These are phyloP conservation scores for Monilinia aucupariae DNA, from an alignment of 2,329 filamentous ascomycete genomes.

Conservation along the genomic window DNA sequence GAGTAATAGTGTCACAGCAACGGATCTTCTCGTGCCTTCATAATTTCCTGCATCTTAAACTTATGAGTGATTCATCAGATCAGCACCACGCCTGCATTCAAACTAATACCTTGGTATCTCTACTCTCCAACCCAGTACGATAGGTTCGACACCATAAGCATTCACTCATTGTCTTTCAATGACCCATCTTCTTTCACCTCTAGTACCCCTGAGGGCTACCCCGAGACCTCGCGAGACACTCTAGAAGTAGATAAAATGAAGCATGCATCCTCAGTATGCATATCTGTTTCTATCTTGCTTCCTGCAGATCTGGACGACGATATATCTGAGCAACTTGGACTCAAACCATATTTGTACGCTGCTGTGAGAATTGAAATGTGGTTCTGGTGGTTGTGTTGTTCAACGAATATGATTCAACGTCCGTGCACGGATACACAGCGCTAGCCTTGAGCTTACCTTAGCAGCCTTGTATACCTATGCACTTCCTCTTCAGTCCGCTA, in stretches of 20 bases:
- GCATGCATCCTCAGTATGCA: too few relatives aligned
- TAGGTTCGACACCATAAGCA: neutral
- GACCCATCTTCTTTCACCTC: too few relatives aligned
- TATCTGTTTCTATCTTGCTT: too few relatives aligned
- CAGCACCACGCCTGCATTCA: neutral
- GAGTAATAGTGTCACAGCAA: conserved; percentile 6
- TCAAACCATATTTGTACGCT: too few relatives aligned
- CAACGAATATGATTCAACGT: neutral
- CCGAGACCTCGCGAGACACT: too few relatives aligned
- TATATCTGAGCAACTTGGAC: too few relatives aligned
- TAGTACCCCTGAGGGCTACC: too few relatives aligned
- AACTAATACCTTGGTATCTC: neutral
- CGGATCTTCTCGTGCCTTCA: neutral
- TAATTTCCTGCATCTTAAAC: neutral
- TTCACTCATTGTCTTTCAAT: neutral
- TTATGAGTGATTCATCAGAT: neutral
- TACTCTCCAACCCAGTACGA: neutral
- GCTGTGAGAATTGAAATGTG: neutral
- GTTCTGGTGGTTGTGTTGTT: too few relatives aligned
- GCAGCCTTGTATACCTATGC: conserved; percentile 5
- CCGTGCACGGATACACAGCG: conserved; percentile 5
- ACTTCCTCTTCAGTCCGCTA: neutral
- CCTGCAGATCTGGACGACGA: too few relatives aligned
- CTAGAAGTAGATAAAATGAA: too few relatives aligned
- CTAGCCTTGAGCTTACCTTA: conserved; percentile 16